Percentiles rank a stretch among this genome's conserved stretches.
phyloP scores from a whole-genome alignment of 768 basidiomycete genomes.

The Tricholoma flavovirens region DNA sequence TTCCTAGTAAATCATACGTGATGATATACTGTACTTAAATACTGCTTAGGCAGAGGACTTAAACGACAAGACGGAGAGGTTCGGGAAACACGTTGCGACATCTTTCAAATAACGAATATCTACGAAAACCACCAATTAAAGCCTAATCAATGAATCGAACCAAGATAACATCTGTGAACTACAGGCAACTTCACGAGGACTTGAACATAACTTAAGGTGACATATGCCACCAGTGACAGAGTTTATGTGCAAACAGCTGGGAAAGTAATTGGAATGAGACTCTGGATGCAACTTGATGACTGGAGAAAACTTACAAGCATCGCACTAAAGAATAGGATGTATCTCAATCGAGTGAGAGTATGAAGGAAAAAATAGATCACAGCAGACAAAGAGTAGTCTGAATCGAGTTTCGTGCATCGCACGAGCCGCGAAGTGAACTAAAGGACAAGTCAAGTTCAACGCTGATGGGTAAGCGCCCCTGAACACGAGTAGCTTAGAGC shows the following conservation, averaged over 20 bases:
- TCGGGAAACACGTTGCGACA: too few relatives aligned
- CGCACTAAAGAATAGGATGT: neutral
- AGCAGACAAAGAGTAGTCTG: conserved; percentile 59
- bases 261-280: neutral
- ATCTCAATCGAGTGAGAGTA: neutral
- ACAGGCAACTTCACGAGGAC: too few relatives aligned
- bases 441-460: conserved; percentile 36
- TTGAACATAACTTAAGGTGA: too few relatives aligned
- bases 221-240: too few relatives aligned
- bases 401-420: conserved; percentile 46
- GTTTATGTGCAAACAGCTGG: neutral
- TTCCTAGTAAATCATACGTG: too few relatives aligned
- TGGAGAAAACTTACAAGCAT: neutral
- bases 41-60: too few relatives aligned
- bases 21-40: too few relatives aligned
- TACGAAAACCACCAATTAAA: too few relatives aligned
- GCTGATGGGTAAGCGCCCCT: neutral
- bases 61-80: too few relatives aligned
- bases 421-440: conserved; percentile 66
- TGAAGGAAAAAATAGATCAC: conserved; percentile 17
- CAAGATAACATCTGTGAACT: too few relatives aligned
- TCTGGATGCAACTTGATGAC: neutral
- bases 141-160: too few relatives aligned
- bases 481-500: neutral
- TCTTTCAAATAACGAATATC: too few relatives aligned